Conservation (phyloP, 179 eudicot species). For the Camellia oleifera region DNA sequence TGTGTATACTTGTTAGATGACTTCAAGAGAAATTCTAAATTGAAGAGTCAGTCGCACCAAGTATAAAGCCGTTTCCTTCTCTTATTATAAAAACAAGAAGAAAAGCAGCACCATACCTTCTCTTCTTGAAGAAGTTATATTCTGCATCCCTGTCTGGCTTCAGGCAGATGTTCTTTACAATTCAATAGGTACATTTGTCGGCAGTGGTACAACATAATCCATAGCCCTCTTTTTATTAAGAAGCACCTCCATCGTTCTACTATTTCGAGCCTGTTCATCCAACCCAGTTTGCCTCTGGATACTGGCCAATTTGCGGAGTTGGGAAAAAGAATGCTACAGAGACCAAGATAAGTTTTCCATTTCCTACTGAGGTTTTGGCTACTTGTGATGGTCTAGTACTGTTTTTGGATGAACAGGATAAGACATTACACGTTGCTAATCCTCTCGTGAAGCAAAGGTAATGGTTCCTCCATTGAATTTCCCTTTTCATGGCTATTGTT, state of each 20-base stretch:
- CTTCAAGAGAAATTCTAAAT: neutral
- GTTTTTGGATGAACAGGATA: neutral
- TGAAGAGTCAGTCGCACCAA: neutral
- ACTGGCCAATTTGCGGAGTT: neutral
- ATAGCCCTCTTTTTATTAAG: neutral
- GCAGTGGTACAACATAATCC: neutral
- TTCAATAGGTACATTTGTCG: neutral
- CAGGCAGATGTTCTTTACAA: neutral
- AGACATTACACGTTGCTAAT: neutral
- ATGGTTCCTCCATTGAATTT: neutral
- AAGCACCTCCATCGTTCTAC: neutral
- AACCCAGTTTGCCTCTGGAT: neutral
- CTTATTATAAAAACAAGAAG: neutral
- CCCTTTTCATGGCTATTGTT: no score
- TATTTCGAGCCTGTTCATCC: neutral
- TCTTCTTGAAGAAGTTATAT: neutral
- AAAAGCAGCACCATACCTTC: neutral
- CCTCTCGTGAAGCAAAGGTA: neutral
- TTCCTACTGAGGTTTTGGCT: neutral
- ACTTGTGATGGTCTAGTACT: constrained; percentile 7
- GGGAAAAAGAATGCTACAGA: neutral
- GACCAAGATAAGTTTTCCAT: neutral
- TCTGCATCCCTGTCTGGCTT: neutral
- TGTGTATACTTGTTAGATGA: neutral
- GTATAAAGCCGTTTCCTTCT: no score